Evolutionary conservation across 2,329 filamentous ascomycete species (phyloP).

Genomic region (Clonostachys solani): DNA sequence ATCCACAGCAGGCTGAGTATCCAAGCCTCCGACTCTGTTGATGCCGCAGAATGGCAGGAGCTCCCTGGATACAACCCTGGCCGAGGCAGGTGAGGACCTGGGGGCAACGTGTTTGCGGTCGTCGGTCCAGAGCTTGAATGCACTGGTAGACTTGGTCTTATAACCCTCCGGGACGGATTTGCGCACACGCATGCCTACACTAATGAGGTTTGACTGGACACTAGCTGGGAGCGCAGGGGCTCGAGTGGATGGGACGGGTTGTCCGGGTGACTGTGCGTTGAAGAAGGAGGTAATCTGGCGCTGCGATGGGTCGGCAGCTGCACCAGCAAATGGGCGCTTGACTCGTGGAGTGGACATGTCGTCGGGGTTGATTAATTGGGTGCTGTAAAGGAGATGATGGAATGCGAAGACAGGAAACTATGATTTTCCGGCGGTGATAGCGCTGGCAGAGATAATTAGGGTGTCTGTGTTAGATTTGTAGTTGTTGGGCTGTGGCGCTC

Average conservation of each 20-base stretch:
- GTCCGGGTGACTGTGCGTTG: constrained; percentile 21
- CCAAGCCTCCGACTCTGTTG: constrained; percentile 67
- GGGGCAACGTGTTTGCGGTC: constrained; percentile 9
- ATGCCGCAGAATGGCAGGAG: constrained; percentile 79
- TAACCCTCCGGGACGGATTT: constrained; percentile 94
- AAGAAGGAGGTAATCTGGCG: constrained; percentile 65
- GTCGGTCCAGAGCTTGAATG: constrained; percentile 47
- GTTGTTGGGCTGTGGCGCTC: no score
- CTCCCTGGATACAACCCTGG: constrained; percentile 41
- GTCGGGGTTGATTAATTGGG: background rate
- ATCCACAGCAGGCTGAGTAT: constrained; percentile 46
- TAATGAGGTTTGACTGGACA: constrained; percentile 79
- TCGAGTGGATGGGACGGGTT: constrained; percentile 1
- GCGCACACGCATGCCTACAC: constrained; percentile 89
- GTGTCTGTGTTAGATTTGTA: no score
- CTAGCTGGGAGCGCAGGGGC: constrained; percentile 54
- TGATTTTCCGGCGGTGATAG: no score
- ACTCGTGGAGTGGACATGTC: constrained; percentile 48
- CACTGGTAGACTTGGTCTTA: constrained; percentile 60
- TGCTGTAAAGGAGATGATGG: no score
- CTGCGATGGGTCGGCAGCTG: constrained; percentile 52
- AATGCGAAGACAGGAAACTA: no score
- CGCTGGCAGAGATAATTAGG: no score
- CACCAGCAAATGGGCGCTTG: constrained; percentile 60
- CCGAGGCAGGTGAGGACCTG: background rate